These are phyloP conservation scores for Cyanidioschyzon merolae DNA, from an alignment of 23 red algal genomes.

Conservation along the genomic window DNA sequence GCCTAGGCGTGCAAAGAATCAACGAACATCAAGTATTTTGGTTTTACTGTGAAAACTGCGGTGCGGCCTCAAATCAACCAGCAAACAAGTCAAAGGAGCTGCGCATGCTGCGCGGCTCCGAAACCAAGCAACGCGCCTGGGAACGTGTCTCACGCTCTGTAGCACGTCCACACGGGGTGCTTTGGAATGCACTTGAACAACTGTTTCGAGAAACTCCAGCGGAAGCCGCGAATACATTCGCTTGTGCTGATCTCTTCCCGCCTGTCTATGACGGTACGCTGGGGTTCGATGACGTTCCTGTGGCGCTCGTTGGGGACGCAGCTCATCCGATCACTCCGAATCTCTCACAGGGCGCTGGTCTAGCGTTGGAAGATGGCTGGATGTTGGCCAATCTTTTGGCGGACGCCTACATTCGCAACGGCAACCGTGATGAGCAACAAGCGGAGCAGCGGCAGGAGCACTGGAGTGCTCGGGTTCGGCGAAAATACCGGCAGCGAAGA, in stretches of 20 bases:
- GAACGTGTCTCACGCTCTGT: not conserved
- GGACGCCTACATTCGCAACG: not conserved
- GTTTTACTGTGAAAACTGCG: slow-evolving; percentile 12
- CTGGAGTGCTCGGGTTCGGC: not conserved
- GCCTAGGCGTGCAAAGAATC: not conserved
- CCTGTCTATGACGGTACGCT: not conserved
- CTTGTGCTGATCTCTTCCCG: not conserved
- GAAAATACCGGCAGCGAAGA: not conserved
- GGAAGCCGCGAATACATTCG: not conserved
- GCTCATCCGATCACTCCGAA: slow-evolving; percentile 82
- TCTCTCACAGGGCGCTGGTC: slow-evolving; percentile 72
- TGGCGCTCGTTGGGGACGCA: slow-evolving; percentile 66
- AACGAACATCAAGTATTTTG: not conserved
- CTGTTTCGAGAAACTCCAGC: not conserved
- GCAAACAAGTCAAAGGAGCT: not conserved
- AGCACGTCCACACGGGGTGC: not conserved
- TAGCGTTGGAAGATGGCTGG: slow-evolving; percentile 58
- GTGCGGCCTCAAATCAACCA: too few species aligned
- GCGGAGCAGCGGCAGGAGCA: not conserved
- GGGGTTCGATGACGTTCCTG: not conserved
- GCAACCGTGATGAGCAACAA: not conserved
- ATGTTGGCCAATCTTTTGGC: slow-evolving; percentile 25
- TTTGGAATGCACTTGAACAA: not conserved
- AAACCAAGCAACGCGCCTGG: not conserved
- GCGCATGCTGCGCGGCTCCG: not conserved